These are phyloP conservation scores for Xanthoparmelia taractica DNA, from an alignment of 495 filamentous ascomycete genomes.

Conservation along the genomic window DNA sequence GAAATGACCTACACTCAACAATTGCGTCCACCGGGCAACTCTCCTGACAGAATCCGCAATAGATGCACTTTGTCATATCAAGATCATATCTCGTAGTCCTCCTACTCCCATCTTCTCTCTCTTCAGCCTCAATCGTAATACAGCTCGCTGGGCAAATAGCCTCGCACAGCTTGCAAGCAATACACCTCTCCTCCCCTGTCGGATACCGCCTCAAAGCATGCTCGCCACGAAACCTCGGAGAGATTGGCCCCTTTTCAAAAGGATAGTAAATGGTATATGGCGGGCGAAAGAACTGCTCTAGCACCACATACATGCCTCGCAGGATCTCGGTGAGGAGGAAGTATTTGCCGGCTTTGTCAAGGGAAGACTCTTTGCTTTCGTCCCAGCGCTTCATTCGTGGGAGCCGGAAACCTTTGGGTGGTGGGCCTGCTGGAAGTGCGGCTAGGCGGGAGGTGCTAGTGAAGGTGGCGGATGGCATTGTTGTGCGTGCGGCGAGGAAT, in stretches of 20 bases:
- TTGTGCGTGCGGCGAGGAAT: slow-evolving; percentile 27
- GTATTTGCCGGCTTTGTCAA: slow-evolving; percentile 82
- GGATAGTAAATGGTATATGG: slow-evolving; percentile 98
- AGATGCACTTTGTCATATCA: slow-evolving; percentile 99
- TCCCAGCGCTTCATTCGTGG: slow-evolving; percentile 62
- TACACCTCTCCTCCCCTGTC: slow-evolving; percentile 95
- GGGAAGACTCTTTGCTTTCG: slow-evolving; percentile 56
- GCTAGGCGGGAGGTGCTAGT: slow-evolving; percentile 50
- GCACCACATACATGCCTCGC: slow-evolving; percentile 92
- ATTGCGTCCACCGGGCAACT: slow-evolving; percentile 98
- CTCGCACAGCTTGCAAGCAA: slow-evolving; percentile 98
- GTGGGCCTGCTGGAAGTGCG: slow-evolving; percentile 70
- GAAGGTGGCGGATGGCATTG: slow-evolving; percentile 48
- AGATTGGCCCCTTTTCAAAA: slow-evolving; percentile 98
- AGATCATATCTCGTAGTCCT: slow-evolving; percentile 97
- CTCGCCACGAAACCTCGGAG: slow-evolving; percentile 93
- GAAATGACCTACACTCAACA: slow-evolving; percentile 61
- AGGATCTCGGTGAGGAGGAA: slow-evolving; percentile 93
- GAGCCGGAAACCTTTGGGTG: slow-evolving; percentile 68
- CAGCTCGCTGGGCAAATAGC: slow-evolving; percentile 94
- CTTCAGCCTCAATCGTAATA: slow-evolving; percentile 97
- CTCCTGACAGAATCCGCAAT: slow-evolving; percentile 99
- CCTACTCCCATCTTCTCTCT: slow-evolving; percentile 89
- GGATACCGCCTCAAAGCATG: slow-evolving; percentile 93
- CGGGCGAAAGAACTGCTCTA: slow-evolving; percentile 97